These are phyloP conservation scores for Malus domestica DNA, from an alignment of 306 rosid species.

Conservation along the genomic window DNA sequence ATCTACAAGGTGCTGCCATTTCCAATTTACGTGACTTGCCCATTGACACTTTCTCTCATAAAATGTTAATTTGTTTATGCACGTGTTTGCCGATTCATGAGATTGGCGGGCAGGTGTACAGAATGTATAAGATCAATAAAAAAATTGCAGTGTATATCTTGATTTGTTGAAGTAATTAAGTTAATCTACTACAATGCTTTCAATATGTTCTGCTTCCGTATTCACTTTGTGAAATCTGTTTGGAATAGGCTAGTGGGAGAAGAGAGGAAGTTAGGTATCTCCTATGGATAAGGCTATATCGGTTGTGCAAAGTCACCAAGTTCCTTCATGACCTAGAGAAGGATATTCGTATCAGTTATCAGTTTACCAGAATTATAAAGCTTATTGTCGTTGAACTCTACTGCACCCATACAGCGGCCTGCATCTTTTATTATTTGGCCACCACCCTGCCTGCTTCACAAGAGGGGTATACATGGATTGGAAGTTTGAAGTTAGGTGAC, in stretches of 20 bases:
- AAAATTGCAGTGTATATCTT: neutral
- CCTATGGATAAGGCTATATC: conserved; percentile 73
- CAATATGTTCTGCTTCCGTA: conserved; percentile 10
- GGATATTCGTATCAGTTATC: conserved; percentile 81
- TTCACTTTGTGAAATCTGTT: conserved; percentile 6
- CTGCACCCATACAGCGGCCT: conserved; percentile 97
- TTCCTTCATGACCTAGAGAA: conserved; percentile 67
- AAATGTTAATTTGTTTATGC: neutral
- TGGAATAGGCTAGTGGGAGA: conserved; percentile 60
- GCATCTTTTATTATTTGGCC: conserved; percentile 94
- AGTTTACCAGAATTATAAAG: conserved; percentile 68
- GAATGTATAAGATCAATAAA: neutral
- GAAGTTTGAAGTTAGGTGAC: conserved; percentile 80
- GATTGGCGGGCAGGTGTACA: neutral
- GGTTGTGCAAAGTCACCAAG: conserved; percentile 52
- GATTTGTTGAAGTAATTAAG: neutral
- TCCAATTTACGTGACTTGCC: neutral
- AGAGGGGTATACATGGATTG: conserved; percentile 97
- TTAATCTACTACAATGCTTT: conserved; percentile 2
- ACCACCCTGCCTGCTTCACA: conserved; percentile 74
- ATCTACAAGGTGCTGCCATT: conserved; percentile 63
- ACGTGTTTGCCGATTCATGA: neutral
- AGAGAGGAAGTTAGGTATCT: conserved; percentile 81
- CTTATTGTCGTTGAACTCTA: conserved; percentile 87
- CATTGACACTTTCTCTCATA: neutral